Evolutionary conservation across 257 asterid genomes (phyloP), one percentile per base, ranked within the genome.

Genomic region (Penstemon davidsonii): DNA sequence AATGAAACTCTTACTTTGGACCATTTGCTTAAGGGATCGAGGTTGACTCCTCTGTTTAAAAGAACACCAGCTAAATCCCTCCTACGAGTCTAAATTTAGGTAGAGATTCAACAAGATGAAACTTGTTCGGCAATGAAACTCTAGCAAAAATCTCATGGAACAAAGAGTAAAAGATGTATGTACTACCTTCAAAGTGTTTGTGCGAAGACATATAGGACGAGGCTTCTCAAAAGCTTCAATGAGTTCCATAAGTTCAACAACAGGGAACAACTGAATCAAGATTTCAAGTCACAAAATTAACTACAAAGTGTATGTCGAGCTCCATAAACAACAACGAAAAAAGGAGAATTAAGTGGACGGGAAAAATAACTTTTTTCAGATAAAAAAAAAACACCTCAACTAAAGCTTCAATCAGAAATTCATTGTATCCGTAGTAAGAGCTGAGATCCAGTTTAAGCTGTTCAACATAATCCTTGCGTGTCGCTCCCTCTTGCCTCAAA

Each of bases 31-130:
- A 93, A 76, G 7, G 97, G 97, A 70, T 93, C 95, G 12, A 93
- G 89, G 83, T 93, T 93, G 80, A 93, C 99, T 64, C 97, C 97
- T 79, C 99, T 83, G 85, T 90, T 93, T 58, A 90, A 69, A 39
- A 93, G 89, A 68, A 90, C 88, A 71, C 96, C 96, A 41, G 97
- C 99, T 85, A 93, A 88, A 78, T 90, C 98, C 83, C 99, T 85
- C 68, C 99, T 85, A 41, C 97, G 96, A 73, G 95, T 80, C 97
- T 93, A 69, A 70, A 75, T 70, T 65, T 57, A 66, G 73, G 46
- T 13, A 36, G 37, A 66, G 11, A 67, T 56, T 72, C 60, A 84
- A 46, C 43, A 76, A 25, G 11, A 63, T 51, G 55, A 60, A 39
- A 74, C 25, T 60, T 60, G 55, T 73, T 54, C 25, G 47, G 54